phyloP scores from a whole-genome alignment of 371 early-diverging fungal genomes.

The Rhizomucor pusillus region DNA sequence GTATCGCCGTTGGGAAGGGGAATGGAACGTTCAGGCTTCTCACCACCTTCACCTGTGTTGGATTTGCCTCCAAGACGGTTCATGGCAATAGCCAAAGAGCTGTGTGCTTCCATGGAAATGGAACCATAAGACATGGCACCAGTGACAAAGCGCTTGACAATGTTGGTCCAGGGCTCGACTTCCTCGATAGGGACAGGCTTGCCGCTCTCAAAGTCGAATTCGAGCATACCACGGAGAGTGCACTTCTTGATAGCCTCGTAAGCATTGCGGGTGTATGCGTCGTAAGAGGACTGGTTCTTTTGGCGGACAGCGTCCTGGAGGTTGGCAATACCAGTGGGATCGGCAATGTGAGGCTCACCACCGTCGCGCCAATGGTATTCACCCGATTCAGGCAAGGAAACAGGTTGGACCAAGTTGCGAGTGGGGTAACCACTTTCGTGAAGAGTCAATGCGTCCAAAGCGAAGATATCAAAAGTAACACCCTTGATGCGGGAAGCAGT shows the following conservation, averaged over 20 bases:
- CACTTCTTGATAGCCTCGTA: conserved; percentile 86
- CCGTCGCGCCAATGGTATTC: conserved; percentile 97
- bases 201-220: conserved; percentile 75
- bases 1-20: conserved; percentile 72
- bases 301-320: conserved; percentile 95
- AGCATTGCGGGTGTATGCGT: conserved; percentile 76
- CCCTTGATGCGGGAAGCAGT: conserved; percentile 96
- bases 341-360: conserved; percentile 90
- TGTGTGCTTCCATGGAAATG: conserved; percentile 94
- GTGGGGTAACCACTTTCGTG: conserved; percentile 88
- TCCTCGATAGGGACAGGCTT: conserved; percentile 86
- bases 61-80: conserved; percentile 94
- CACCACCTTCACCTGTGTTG: conserved; percentile 98
- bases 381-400: conserved; percentile 82
- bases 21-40: conserved; percentile 83
- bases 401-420: conserved; percentile 63
- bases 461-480: conserved; percentile 83
- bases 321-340: conserved; percentile 82
- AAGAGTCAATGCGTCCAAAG: conserved; percentile 82
- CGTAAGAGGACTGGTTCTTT: conserved; percentile 88
- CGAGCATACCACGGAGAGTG: conserved; percentile 94
- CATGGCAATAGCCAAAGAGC: conserved; percentile 92
- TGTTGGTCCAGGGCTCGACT: conserved; percentile 95
- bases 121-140: conserved; percentile 99
- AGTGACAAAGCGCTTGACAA: conserved; percentile 95